Evolutionary conservation across 768 basidiomycete genomes (phyloP).

Genomic region (Cytidiella melzeri): DNA sequence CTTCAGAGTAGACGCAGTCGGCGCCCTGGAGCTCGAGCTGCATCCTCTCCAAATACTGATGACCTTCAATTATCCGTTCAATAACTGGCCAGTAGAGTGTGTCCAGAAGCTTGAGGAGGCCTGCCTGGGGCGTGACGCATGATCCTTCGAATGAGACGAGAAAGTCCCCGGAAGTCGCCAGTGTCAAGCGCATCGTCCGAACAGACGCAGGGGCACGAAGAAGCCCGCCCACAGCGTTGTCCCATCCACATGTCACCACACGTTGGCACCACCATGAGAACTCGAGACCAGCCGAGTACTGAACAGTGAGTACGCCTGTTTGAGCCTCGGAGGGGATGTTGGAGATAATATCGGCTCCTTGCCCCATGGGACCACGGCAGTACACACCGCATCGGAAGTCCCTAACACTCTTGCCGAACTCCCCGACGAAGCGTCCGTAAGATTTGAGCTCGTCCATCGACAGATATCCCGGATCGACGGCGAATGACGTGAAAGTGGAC

Average conservation of each 20-base stretch:
- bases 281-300: not conserved
- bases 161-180: not conserved
- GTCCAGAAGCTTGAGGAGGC: not conserved
- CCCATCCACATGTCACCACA: not conserved
- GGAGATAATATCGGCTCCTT: not conserved
- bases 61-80: not conserved
- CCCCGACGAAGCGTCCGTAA: not conserved
- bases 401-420: not conserved
- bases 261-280: not conserved
- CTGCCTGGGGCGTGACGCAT: not conserved
- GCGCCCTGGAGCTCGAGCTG: not conserved
- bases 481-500: not conserved
- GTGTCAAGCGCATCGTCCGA: not conserved
- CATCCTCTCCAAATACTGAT: not conserved
- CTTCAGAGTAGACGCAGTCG: not conserved
- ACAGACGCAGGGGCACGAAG: not conserved
- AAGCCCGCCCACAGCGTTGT: not conserved
- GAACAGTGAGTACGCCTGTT: not conserved
- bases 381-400: not conserved
- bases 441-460: not conserved
- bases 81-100: not conserved
- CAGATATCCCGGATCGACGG: not conserved
- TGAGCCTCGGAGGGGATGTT: not conserved
- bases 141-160: not conserved
- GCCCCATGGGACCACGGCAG: not conserved